Percentiles rank a stretch among this genome's conserved stretches.
These are phyloP conservation scores for Suhomyces bribrorum DNA, from an alignment of 1,139 yeast genomes.

Conservation along the genomic window DNA sequence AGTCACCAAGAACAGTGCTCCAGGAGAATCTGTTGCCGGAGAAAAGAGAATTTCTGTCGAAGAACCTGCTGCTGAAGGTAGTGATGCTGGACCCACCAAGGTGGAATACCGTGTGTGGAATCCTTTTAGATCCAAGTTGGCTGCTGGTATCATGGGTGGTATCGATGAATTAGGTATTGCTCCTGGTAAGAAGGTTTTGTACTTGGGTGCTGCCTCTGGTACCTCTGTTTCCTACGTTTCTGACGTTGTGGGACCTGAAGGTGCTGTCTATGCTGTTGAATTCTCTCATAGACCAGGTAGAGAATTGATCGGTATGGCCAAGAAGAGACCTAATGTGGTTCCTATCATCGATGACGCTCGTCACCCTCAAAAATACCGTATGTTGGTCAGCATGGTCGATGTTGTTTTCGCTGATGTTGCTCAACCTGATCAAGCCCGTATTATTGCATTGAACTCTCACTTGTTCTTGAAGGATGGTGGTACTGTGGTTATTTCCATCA, in stretches of 20 bases:
- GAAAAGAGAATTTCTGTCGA: constrained; percentile 95
- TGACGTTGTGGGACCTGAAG: constrained; percentile 98
- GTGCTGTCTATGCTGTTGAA: constrained; percentile 97
- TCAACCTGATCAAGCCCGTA: constrained; percentile 99
- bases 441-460: constrained; percentile 96
- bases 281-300: constrained; percentile 99
- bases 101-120: constrained; percentile 99
- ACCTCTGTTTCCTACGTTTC: constrained; percentile 98
- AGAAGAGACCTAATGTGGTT: constrained; percentile 98
- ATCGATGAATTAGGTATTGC: constrained; percentile 94
- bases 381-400: constrained; percentile 98
- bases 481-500: constrained; percentile 95
- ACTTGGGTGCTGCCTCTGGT: constrained; percentile 99
- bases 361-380: constrained; percentile 99
- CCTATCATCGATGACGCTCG: constrained; percentile 99
- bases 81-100: constrained; percentile 82
- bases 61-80: constrained; percentile 85
- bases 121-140: constrained; percentile 99
- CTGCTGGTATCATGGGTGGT: constrained; percentile 99
- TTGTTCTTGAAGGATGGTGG: constrained; percentile 98
- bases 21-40: constrained; percentile 98
- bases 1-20: constrained; percentile 94
- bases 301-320: constrained; percentile 98
- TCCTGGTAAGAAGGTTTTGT: constrained; percentile 96
- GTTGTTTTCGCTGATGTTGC: constrained; percentile 99